These are phyloP conservation scores for Peronospora belbahrii DNA, from an alignment of 352 stramenopile species.

Conservation along the genomic window DNA sequence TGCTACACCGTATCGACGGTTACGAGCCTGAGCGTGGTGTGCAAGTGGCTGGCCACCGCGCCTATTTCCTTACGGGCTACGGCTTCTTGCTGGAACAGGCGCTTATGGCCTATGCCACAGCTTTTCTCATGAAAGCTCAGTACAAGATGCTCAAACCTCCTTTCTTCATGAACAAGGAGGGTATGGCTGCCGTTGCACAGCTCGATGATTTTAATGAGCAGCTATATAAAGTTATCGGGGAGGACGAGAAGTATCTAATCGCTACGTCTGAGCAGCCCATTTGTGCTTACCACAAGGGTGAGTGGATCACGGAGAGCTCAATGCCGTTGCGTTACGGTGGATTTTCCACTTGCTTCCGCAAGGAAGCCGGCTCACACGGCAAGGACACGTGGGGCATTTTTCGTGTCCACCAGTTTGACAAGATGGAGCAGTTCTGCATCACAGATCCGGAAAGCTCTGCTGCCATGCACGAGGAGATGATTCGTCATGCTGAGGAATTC, in stretches of 20 bases:
- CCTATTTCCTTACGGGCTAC: conserved; percentile 98
- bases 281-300: conserved; percentile 95
- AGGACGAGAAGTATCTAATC: conserved; percentile 99
- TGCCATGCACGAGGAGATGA: conserved; percentile 91
- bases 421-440: conserved; percentile 99
- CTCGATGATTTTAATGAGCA: conserved; percentile 99
- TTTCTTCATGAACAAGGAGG: conserved; percentile 99
- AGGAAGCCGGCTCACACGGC: conserved; percentile 97
- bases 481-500: conserved; percentile 93
- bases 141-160: conserved; percentile 99
- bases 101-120: conserved; percentile 97
- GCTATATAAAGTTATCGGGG: conserved; percentile 98
- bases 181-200: conserved; percentile 97
- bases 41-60: conserved; percentile 94
- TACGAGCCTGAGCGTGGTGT: conserved; percentile 97
- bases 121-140: conserved; percentile 91
- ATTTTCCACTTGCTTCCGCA: conserved; percentile 99
- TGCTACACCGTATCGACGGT: conserved; percentile 97
- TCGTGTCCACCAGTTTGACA: conserved; percentile 99
- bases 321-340: conserved; percentile 87
- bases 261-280: conserved; percentile 99
- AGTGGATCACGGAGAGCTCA: conserved; percentile 82
- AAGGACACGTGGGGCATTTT: conserved; percentile 99
- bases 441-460: conserved; percentile 90
- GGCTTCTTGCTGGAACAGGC: conserved; percentile 98